phyloP scores from a whole-genome alignment of 805 yeast genomes.

The Ogataea glucozyma region DNA sequence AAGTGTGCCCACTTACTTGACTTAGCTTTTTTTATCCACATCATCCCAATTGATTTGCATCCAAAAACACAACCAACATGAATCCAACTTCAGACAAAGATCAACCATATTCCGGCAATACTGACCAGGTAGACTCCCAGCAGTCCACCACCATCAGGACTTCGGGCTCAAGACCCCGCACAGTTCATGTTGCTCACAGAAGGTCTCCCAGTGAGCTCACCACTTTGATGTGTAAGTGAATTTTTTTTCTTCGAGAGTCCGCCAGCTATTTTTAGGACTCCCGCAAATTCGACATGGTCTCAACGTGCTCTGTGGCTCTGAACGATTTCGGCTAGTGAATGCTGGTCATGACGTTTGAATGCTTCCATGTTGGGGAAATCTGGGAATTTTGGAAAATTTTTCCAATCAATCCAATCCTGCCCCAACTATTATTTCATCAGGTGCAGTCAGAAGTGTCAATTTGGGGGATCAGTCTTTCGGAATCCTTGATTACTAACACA shows the following conservation, averaged over 20 bases:
- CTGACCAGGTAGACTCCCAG: slow-evolving; percentile 20
- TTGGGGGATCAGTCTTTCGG: too few species aligned
- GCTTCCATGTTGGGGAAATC: too few species aligned
- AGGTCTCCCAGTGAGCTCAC: slow-evolving; percentile 96
- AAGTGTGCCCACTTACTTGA: too few species aligned
- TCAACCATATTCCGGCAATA: slow-evolving; percentile 12
- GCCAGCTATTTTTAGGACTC: too few species aligned
- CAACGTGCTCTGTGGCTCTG: too few species aligned
- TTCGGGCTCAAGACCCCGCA: slow-evolving; percentile 46
- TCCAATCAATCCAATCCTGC: too few species aligned
- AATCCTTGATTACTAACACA: slow-evolving; percentile 20
- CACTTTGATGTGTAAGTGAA: slow-evolving; percentile 69
- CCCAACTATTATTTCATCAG: too few species aligned
- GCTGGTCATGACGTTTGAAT: too few species aligned
- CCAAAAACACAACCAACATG: slow-evolving; percentile 9
- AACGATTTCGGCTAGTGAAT: too few species aligned
- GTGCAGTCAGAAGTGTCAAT: too few species aligned
- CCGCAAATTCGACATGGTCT: too few species aligned
- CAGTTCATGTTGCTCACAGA: slow-evolving; percentile 92
- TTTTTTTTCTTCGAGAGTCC: neutral
- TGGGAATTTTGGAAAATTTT: too few species aligned
- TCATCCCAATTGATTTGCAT: neutral
- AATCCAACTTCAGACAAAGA: slow-evolving; percentile 15
- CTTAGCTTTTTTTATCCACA: neutral
- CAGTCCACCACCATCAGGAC: slow-evolving; percentile 36